phyloP scores from a whole-genome alignment of 2,329 filamentous ascomycete species.

The Talaromyces sp. region DNA sequence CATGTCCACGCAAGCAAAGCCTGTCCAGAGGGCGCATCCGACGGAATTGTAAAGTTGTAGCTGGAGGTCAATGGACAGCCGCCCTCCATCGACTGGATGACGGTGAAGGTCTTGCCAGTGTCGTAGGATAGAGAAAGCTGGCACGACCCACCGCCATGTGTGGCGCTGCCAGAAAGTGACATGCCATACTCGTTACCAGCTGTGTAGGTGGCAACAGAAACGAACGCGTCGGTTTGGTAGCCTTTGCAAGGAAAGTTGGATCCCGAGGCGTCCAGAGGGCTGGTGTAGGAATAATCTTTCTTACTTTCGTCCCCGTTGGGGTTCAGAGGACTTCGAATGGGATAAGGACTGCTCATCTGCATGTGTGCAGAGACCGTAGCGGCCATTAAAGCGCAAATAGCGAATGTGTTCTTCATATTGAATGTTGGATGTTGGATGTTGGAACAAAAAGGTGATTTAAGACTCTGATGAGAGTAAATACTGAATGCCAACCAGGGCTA shows the following conservation, averaged over 20 bases:
- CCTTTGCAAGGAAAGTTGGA: slow-evolving; percentile 76
- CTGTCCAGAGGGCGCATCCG: slow-evolving; percentile 57
- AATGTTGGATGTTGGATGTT: slow-evolving; percentile 16
- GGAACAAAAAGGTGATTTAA: not conserved
- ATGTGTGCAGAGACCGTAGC: slow-evolving; percentile 47
- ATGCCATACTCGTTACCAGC: slow-evolving; percentile 63
- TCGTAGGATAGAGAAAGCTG: slow-evolving; percentile 74
- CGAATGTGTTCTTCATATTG: slow-evolving; percentile 32
- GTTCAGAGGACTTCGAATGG: slow-evolving; percentile 52
- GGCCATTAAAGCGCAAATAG: slow-evolving; percentile 33
- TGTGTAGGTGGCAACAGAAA: slow-evolving; percentile 58
- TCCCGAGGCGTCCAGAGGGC: slow-evolving; percentile 58
- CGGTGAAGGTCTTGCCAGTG: slow-evolving; percentile 65
- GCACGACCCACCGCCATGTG: slow-evolving; percentile 70
- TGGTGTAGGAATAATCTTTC: slow-evolving; percentile 70
- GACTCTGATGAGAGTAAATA: slow-evolving; percentile 13
- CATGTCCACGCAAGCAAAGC: slow-evolving; percentile 73
- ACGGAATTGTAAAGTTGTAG: slow-evolving; percentile 66
- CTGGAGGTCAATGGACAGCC: slow-evolving; percentile 51
- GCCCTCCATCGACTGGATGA: slow-evolving; percentile 62
- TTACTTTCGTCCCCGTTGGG: slow-evolving; percentile 41
- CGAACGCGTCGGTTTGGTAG: slow-evolving; percentile 52
- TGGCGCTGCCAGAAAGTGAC: slow-evolving; percentile 60
- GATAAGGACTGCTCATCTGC: slow-evolving; percentile 55
- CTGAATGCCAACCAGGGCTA: slow-evolving; percentile 18